Base-by-base conservation (phyloP, 2,329 filamentous ascomycete genomes). In the Pyricularia grisea region DNA sequence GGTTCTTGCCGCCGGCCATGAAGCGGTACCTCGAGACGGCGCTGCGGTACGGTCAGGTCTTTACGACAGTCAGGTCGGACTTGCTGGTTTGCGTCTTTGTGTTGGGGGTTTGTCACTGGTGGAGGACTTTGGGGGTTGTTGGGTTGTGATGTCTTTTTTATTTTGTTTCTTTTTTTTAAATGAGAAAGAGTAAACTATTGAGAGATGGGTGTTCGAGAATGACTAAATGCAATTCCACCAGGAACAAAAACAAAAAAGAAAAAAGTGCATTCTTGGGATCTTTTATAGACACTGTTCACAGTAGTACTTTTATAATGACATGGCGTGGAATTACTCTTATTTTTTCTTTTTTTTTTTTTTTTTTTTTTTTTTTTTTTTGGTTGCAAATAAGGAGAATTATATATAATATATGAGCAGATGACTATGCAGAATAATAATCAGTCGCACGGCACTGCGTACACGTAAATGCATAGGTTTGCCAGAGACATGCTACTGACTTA, bases 71-170 rank as follows among this genome's bases (percentile, higher is more conserved):
- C 28, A 85, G 90, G 75, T 84, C 84, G 36, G 91, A 94, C 77
- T 88, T 91, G n/a, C 82, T 93, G 81, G 87, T 91, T 1, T 88
- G 91, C 70, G 85, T 94, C 10, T 94, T 94, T 78, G 89, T 94
- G 67, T 77, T 94, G 71, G 91, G 90, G 14, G 81, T 84, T 11
- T 83, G 80, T 71, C 78, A 80, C 55, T 87, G 85, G 84, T 69
- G 78, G 71, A n/a, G 42, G 42, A 55, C 42, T n/a, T 1, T n/a
- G 4, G 42, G 20, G 17, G 42, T 2, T 3, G 42, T 55, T 55
- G 42, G 42, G 4, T 20, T n/a, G 6, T 55, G 42, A 55, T 14
- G 10, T 12, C 17, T 27, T 27, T 27, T 27, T 27, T 27, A 2
- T 27, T 27, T 27, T 27, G 2, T 27, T 27, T 27, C 4, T 27